phyloP scores from a whole-genome alignment of 257 asterid genomes.

The Solanum ahanhuiri region DNA sequence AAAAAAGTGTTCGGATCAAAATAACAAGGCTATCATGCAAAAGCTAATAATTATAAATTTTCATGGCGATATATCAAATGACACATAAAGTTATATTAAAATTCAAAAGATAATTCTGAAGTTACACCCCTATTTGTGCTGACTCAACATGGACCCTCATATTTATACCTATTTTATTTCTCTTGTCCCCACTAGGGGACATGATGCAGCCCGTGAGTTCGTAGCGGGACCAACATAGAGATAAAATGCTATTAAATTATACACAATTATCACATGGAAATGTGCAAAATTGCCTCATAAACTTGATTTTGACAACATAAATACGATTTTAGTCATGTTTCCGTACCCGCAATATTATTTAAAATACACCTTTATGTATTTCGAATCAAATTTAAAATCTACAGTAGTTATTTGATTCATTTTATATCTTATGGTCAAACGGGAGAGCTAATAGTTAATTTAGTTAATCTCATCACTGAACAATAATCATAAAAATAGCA shows the following conservation, averaged over 20 bases:
- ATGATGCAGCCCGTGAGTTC: not conserved
- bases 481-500: too few relatives aligned
- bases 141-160: not conserved
- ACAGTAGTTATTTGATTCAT: too few relatives aligned
- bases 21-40: too few relatives aligned
- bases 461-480: too few relatives aligned
- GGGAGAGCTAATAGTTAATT: not conserved
- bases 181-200: not conserved
- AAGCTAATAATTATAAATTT: too few relatives aligned
- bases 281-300: not conserved
- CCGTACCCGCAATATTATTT: not conserved
- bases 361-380: too few relatives aligned
- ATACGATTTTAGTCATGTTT: not conserved
- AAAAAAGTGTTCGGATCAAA: rapidly evolving
- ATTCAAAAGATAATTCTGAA: not conserved
- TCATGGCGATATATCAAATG: not conserved
- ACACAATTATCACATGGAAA: not conserved
- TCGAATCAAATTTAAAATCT: too few relatives aligned
- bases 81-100: not conserved
- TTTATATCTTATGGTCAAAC: too few relatives aligned
- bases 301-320: not conserved
- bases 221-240: not conserved
- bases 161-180: not conserved
- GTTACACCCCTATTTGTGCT: not conserved
- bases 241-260: not conserved